Percentiles rank a stretch among this genome's conserved stretches.
These are phyloP conservation scores for Aspergillus brunneoviolaceus DNA, from an alignment of 2,329 filamentous ascomycete species.

Conservation along the genomic window DNA sequence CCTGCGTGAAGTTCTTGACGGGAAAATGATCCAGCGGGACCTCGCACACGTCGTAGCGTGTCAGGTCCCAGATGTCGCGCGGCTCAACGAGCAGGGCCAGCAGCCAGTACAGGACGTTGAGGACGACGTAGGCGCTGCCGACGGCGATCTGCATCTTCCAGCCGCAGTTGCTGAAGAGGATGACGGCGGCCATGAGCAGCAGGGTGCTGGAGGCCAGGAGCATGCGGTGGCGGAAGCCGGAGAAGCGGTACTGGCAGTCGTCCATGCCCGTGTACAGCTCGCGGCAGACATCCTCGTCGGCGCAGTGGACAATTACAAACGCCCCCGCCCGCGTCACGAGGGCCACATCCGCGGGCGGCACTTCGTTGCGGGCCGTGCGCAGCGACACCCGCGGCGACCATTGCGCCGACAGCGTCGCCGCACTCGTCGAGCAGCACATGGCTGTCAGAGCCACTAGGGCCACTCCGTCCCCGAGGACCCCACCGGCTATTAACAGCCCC, in stretches of 20 bases:
- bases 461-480: constrained; percentile 49
- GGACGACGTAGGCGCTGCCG: constrained; percentile 56
- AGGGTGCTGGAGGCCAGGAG: constrained; percentile 61
- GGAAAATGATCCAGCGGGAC: constrained; percentile 25
- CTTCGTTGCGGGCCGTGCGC: constrained; percentile 49
- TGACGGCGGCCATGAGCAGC: constrained; percentile 61
- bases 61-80: constrained; percentile 57
- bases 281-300: constrained; percentile 60
- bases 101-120: constrained; percentile 62
- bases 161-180: constrained; percentile 62
- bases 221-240: constrained; percentile 48
- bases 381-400: constrained; percentile 59
- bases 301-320: constrained; percentile 55
- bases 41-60: constrained; percentile 49
- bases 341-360: constrained; percentile 60
- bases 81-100: constrained; percentile 51
- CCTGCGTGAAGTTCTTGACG: constrained; percentile 49
- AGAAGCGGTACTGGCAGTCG: constrained; percentile 58
- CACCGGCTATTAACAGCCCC: constrained; percentile 21
- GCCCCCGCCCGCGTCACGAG: constrained; percentile 62
- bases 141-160: constrained; percentile 62
- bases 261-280: constrained; percentile 63
- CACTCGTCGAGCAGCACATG: constrained; percentile 54
- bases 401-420: constrained; percentile 58
- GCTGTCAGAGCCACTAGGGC: constrained; percentile 53